Base-by-base conservation (phyloP, 345 rosid species). In the Murraya koenigii region DNA sequence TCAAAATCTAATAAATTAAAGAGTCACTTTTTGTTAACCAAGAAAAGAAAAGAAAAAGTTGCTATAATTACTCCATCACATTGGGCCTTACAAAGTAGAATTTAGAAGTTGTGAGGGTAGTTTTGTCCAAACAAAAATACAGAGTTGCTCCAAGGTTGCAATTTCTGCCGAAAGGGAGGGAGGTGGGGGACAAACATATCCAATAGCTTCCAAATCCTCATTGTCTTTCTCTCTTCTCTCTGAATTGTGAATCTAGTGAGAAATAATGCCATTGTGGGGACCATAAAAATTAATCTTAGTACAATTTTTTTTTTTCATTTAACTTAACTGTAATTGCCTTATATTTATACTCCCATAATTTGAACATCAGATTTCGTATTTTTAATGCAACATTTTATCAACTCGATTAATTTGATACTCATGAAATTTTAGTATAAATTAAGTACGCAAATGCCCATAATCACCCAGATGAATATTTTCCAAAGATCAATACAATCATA, bases 211-310 rank as follows among this genome's bases (percentile, higher is more conserved):
- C 83, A 68, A 66, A 67, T 64, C 30, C 75, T 74, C 74, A 8
- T 54, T 30, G 71, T 72, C 78, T 30, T 35, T 56, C 73, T 36
- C 58, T 28, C 58, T 28, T 39, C 38, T 36, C 23, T 58, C 25
- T 61, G 20, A 60, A 73, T 56, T 66, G 71, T 78, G 81, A 71
- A 78, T 66, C 75, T 72, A 67, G 60, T 62, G 74, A 76, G n/a
- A 71, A n/a, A 41, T 80, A 62, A 73, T 76, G 83, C 77, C 79
- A 17, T 6, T 2, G 80, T 85, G 87, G 87, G 87, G 87, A 82
- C 86, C 84, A 69, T 74, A 66, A 8, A 10, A 26, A 26, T 6
- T 47, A 26, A 23, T 28, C 49, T 52, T 52, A 52, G 56, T 52
- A 17, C 0, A 49, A 15, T 11, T 64, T 63, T 69, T 10, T 11